Percentiles rank a stretch among this genome's conserved stretches.
phyloP scores from a whole-genome alignment of 805 yeast species.

The Yarrowia alimentaria region DNA sequence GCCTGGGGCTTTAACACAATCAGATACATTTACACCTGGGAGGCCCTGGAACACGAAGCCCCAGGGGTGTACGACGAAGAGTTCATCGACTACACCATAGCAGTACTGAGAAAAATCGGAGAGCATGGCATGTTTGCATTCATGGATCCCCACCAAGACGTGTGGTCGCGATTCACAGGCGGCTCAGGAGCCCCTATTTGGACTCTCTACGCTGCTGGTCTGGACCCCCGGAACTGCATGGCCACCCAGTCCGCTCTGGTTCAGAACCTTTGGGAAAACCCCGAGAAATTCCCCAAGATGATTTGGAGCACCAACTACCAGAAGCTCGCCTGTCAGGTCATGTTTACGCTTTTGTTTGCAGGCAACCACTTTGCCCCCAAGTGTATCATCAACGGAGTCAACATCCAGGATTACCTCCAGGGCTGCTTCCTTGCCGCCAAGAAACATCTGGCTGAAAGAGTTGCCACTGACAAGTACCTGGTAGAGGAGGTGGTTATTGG shows the following conservation, averaged over 20 bases:
- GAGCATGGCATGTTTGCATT: constrained; percentile 69
- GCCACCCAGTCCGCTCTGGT: constrained; percentile 72
- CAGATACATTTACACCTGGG: constrained; percentile 83
- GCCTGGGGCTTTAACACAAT: constrained; percentile 79
- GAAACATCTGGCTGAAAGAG: constrained; percentile 45
- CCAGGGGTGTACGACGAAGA: constrained; percentile 81
- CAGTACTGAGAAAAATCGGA: constrained; percentile 56
- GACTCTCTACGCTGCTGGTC: constrained; percentile 87
- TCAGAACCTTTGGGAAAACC: constrained; percentile 55
- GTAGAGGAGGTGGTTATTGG: constrained; percentile 63
- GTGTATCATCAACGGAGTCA: constrained; percentile 62
- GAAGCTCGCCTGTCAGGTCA: constrained; percentile 70
- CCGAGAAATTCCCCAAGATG: constrained; percentile 66
- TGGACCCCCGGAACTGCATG: constrained; percentile 68
- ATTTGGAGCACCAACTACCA: constrained; percentile 86
- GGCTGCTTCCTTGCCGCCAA: constrained; percentile 57
- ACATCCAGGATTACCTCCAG: constrained; percentile 78
- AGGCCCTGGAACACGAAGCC: constrained; percentile 83
- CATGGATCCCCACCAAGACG: constrained; percentile 91
- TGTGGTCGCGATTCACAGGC: constrained; percentile 84
- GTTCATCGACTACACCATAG: constrained; percentile 66
- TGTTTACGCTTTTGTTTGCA: constrained; percentile 84
- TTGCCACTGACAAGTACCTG: constrained; percentile 45
- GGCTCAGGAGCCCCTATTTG: constrained; percentile 95
- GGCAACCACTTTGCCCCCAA: constrained; percentile 77